phyloP scores from a whole-genome alignment of 805 yeast genomes.

The Candida namnaoensis region DNA sequence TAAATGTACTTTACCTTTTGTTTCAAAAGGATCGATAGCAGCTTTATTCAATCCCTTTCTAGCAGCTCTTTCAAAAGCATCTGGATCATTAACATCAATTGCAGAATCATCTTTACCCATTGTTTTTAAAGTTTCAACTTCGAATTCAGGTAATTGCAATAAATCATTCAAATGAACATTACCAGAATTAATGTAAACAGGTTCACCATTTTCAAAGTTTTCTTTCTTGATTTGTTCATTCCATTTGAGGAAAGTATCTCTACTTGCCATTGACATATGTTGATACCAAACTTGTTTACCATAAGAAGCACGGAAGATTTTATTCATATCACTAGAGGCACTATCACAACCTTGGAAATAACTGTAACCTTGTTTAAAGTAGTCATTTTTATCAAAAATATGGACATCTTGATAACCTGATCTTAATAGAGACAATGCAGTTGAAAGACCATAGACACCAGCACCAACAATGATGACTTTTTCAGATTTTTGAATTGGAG shows the following conservation, averaged over 20 bases:
- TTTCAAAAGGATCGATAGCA: slow-evolving; percentile 14
- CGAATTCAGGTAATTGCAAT: slow-evolving; percentile 14
- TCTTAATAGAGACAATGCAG: slow-evolving; percentile 32
- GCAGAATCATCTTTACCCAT: slow-evolving; percentile 9
- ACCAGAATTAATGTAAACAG: slow-evolving; percentile 17
- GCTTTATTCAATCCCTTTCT: slow-evolving; percentile 9
- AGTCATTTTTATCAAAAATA: slow-evolving; percentile 27
- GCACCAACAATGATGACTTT: slow-evolving; percentile 39
- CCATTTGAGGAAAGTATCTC: slow-evolving; percentile 15
- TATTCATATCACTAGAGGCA: slow-evolving; percentile 31
- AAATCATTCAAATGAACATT: slow-evolving; percentile 16
- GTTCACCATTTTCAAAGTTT: slow-evolving; percentile 16
- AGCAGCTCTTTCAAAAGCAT: slow-evolving; percentile 13
- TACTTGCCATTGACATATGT: slow-evolving; percentile 12
- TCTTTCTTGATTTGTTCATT: slow-evolving; percentile 14
- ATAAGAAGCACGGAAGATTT: slow-evolving; percentile 28
- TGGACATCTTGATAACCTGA: slow-evolving; percentile 26
- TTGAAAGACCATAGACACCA: slow-evolving; percentile 46
- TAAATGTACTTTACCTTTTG: slow-evolving; percentile 7
- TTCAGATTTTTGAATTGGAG: neutral
- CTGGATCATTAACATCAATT: slow-evolving; percentile 11
- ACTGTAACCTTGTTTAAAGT: slow-evolving; percentile 17
- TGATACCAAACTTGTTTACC: slow-evolving; percentile 27
- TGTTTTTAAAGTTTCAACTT: slow-evolving; percentile 9
- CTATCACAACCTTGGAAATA: slow-evolving; percentile 29